Evolutionary conservation across 1,284 basidiomycete genomes (phyloP).

Genomic region (Sporisorium sorghi): DNA sequence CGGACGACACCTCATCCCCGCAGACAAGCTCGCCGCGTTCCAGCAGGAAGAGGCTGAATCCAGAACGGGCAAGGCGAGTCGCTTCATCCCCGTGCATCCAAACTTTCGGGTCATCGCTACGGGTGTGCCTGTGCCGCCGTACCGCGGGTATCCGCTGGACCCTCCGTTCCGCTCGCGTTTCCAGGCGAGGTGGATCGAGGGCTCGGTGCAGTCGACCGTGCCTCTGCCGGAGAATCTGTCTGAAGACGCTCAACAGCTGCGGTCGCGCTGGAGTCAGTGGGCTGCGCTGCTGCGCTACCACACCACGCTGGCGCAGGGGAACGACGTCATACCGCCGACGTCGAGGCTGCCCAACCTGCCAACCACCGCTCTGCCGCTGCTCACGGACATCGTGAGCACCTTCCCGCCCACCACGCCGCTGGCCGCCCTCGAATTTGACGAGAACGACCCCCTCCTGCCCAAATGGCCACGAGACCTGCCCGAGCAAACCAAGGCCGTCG

Average conservation of each 20-base stretch:
- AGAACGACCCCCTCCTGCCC: slow-evolving; percentile 34
- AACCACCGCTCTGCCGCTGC: slow-evolving; percentile 59
- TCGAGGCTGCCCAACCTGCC: slow-evolving; percentile 64
- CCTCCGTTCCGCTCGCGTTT: slow-evolving; percentile 71
- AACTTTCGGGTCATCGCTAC: slow-evolving; percentile 70
- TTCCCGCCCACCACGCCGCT: slow-evolving; percentile 57
- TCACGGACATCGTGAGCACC: slow-evolving; percentile 55
- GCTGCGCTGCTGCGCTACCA: slow-evolving; percentile 59
- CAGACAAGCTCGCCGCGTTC: slow-evolving; percentile 60
- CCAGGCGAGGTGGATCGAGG: slow-evolving; percentile 69
- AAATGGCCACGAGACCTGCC: slow-evolving; percentile 32
- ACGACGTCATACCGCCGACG: slow-evolving; percentile 61
- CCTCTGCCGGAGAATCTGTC: slow-evolving; percentile 36
- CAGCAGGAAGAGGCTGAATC: slow-evolving; percentile 37
- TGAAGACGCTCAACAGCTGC: slow-evolving; percentile 43
- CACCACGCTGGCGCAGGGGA: slow-evolving; percentile 52
- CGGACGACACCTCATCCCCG: slow-evolving; percentile 69
- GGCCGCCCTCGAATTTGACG: slow-evolving; percentile 32
- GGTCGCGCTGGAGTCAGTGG: slow-evolving; percentile 56
- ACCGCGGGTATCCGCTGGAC: slow-evolving; percentile 69
- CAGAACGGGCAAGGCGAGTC: slow-evolving; percentile 16
- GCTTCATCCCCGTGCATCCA: slow-evolving; percentile 68
- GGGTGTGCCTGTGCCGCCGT: slow-evolving; percentile 68
- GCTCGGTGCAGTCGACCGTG: slow-evolving; percentile 50
- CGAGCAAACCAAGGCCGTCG: slow-evolving; percentile 22